A percentile compares a stretch with the other conserved stretches of the same genome.
phyloP scores from a whole-genome alignment of 257 asterid genomes.

The Echium plantagineum region DNA sequence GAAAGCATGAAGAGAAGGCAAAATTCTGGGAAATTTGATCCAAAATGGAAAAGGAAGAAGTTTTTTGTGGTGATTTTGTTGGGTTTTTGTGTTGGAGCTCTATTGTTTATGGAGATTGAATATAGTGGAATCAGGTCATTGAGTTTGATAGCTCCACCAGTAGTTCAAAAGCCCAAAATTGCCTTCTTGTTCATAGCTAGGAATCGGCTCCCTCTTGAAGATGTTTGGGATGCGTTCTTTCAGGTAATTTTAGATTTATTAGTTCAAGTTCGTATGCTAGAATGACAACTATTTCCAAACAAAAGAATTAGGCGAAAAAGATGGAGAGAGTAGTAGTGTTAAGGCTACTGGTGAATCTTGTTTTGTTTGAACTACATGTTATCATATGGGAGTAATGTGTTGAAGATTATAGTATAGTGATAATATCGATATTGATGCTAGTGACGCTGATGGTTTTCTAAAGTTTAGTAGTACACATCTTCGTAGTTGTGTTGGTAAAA shows the following conservation, averaged over 20 bases:
- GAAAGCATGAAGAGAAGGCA: slow-evolving; percentile 3
- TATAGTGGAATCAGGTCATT: slow-evolving; percentile 42
- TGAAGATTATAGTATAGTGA: too few species aligned
- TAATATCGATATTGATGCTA: too few species aligned
- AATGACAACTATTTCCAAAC: too few species aligned
- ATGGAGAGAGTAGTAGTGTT: neutral
- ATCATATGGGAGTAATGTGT: too few species aligned
- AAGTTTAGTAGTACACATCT: too few species aligned
- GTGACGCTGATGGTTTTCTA: too few species aligned
- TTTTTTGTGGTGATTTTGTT: slow-evolving; percentile 34
- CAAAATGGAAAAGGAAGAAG: slow-evolving; percentile 56
- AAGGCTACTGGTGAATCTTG: too few species aligned
- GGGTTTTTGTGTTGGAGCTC: slow-evolving; percentile 40
- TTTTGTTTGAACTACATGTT: too few species aligned
- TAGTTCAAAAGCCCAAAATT: slow-evolving; percentile 52
- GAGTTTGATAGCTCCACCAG: slow-evolving; percentile 30
- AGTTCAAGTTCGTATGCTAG: too few species aligned
- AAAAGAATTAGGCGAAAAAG: too few species aligned
- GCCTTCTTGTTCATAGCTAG: slow-evolving; percentile 83
- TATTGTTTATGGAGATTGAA: slow-evolving; percentile 58
- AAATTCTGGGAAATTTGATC: slow-evolving; percentile 45
- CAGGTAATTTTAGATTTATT: slow-evolving; percentile 33
- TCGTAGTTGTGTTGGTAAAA: too few species aligned
- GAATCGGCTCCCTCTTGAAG: slow-evolving; percentile 74
- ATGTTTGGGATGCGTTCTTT: slow-evolving; percentile 77